Evolutionary conservation across 192 early-diverging fungal genomes (phyloP), one percentile per base, ranked within the genome.

Genomic region (Podila epicladia): DNA sequence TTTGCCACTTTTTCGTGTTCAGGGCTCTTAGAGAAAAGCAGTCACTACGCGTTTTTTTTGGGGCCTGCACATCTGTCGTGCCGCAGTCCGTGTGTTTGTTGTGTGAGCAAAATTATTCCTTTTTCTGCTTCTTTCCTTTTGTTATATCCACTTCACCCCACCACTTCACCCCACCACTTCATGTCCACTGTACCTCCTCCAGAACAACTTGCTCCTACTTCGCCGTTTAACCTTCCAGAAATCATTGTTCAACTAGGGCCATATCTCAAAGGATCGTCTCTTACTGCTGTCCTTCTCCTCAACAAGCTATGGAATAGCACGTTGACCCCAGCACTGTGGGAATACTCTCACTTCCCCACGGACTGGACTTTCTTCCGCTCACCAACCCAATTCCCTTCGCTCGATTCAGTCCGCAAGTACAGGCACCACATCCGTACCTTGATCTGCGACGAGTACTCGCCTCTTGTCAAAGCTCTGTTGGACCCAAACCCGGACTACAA

Each of bases 341-440:
- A 11, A 15, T 24, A 26, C 2, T 12, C 66, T 49, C 55, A 15
- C 6, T 49, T 73, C 4, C 72, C 72, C 58, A 38, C 62, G 45
- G 22, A 58, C 7, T 73, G 71, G 71, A 62, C 32, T 11, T 17
- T 57, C 12, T 5, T 32, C 11, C n/a, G 29, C 1, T 31, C 29
- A 0, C 63, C 35, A 1, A 4, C 45, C 24, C 9, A 7, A 28
- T 59, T 13, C 24, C 71, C 63, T 11, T 64, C 62, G 20, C 19
- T 26, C 20, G 48, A 60, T 11, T 50, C 17, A n/a, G 20, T 73
- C 31, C 55, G 19, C 5, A 24, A 28, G 26, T 24, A 53, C 32
- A 61, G 72, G 17, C 64, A 60, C 24, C 31, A 26, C 12, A 73
- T 73, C 29, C 64, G 72, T 2, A 20, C 28, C 45, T 63, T 73